A percentile compares a stretch with the other conserved stretches of the same genome.
phyloP scores from a whole-genome alignment of 257 asterid genomes.

The Scutellaria baicalensis region DNA sequence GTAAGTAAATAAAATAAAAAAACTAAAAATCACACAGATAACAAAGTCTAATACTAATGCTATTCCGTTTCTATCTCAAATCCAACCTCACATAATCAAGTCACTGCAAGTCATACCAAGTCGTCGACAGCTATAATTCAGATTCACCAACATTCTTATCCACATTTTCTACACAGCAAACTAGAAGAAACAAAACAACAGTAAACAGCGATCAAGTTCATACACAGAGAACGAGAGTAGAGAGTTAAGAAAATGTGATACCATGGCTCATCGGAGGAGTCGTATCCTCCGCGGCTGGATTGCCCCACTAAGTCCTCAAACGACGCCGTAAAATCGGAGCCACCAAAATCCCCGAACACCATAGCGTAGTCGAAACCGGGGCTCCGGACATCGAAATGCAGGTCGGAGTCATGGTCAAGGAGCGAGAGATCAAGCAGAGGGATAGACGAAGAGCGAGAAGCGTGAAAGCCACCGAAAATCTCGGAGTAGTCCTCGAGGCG shows the following conservation, averaged over 20 bases:
- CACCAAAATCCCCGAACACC: constrained; percentile 51
- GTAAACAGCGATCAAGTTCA: background rate
- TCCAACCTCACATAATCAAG: background rate
- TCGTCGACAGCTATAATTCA: background rate
- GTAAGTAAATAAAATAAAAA: background rate
- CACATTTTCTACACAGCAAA: background rate
- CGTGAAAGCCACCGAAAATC: constrained; percentile 80
- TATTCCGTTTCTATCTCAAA: background rate
- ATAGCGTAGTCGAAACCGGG: constrained; percentile 61
- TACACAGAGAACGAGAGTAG: background rate
- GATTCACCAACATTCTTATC: background rate
- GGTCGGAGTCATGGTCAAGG: constrained; percentile 23
- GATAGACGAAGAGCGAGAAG: constrained; percentile 67
- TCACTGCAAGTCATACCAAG: background rate
- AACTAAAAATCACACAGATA: background rate
- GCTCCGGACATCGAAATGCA: constrained; percentile 34
- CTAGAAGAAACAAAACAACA: background rate
- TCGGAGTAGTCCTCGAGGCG: constrained; percentile 73
- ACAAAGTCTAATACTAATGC: background rate
- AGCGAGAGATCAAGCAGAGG: constrained; percentile 71
- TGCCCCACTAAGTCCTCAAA: constrained; percentile 50
- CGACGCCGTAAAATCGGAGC: constrained; percentile 40
- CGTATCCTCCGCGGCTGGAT: constrained; percentile 38
- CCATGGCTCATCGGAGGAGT: constrained; percentile 69
- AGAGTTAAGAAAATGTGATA: constrained; percentile 11